Evolutionary conservation across 805 yeast genomes (phyloP), one percentile per base, ranked within the genome.

Genomic region (Scheffersomyces ergatensis): DNA sequence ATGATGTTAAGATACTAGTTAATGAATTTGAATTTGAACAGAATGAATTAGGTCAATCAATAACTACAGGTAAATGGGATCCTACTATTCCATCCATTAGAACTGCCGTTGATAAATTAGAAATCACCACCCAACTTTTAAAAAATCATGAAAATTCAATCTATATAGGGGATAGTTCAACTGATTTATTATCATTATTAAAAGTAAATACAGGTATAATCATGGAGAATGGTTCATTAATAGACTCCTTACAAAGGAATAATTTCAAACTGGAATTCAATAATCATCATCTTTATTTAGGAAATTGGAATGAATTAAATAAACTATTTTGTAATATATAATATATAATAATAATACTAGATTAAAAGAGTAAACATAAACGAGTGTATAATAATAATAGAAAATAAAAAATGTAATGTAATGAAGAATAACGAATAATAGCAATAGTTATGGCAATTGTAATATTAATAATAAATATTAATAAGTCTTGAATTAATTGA

Each of bases 111-210:
- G 86, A 82, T 53, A 82, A 82, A 51, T 55, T 65, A 16, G 44
- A 45, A 1, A 24, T 50, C 16, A 45, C 62, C 1, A 32, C 48
- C 5, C 20, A 34, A 4, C 18, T 29, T 14, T 36, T 62, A 8
- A 35, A 39, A 4, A 6, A 40, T 31, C 17, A 41, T 14, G 55
- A 49, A 15, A 47, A 49, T 0, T 37, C 70, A 1, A 55, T 70
- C 17, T 82, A 81, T 50, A 62, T 81, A 13, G 89, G 89, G 1
- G 89, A 82, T 49, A 78, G 85, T 41, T 51, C 74, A 0, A 80
- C 85, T 0, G 89, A 82, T 60, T 58, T 78, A 3, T 53, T 78
- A 26, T 67, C 80, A 0, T 58, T 82, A 55, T 42, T 76, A 11
- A 65, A 63, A 27, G 74, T 77, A 2, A 71, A 72, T 43, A 47